Conservation (phyloP, 2,329 filamentous ascomycete species). For the Mycosphaerella sp. region DNA sequence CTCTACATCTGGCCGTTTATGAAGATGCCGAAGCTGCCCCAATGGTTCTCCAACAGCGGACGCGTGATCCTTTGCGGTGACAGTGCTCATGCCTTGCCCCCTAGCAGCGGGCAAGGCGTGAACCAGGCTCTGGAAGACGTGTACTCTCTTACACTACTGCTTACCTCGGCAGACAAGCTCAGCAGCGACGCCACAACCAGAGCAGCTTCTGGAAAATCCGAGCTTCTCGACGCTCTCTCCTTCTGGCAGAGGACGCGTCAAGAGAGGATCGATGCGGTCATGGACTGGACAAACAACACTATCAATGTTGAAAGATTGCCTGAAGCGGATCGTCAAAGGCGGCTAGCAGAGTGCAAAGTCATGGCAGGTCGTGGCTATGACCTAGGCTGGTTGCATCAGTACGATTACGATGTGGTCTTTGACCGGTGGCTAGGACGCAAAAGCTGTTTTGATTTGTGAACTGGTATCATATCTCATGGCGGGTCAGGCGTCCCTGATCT, state of each 20-base stretch:
- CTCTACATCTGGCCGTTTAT: constrained; percentile 28
- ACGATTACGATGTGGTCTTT: constrained; percentile 17
- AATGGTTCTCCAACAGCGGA: constrained; percentile 38
- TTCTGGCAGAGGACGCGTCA: constrained; percentile 26
- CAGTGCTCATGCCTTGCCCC: constrained; percentile 52
- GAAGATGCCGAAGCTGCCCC: constrained; percentile 37
- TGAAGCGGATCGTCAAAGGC: constrained; percentile 21
- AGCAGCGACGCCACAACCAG: background rate
- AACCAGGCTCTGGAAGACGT: constrained; percentile 53
- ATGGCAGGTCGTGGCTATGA: constrained; percentile 18
- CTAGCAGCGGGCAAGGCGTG: constrained; percentile 51
- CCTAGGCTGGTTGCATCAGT: constrained; percentile 20
- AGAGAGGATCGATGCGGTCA: constrained; percentile 21
- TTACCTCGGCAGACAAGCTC: constrained; percentile 10
- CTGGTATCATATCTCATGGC: background rate
- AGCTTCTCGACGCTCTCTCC: constrained; percentile 13
- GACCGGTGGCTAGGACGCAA: constrained; percentile 13
- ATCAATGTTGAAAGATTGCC: constrained; percentile 23
- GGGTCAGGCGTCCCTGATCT: background rate
- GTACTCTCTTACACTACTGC: constrained; percentile 42
- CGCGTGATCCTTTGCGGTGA: constrained; percentile 52
- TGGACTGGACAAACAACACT: constrained; percentile 20
- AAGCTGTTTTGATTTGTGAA: background rate
- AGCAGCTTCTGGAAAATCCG: background rate
- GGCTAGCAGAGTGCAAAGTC: constrained; percentile 19